These are phyloP conservation scores for Xerocomellus intermedius DNA, from an alignment of 768 basidiomycete species.

Conservation along the genomic window DNA sequence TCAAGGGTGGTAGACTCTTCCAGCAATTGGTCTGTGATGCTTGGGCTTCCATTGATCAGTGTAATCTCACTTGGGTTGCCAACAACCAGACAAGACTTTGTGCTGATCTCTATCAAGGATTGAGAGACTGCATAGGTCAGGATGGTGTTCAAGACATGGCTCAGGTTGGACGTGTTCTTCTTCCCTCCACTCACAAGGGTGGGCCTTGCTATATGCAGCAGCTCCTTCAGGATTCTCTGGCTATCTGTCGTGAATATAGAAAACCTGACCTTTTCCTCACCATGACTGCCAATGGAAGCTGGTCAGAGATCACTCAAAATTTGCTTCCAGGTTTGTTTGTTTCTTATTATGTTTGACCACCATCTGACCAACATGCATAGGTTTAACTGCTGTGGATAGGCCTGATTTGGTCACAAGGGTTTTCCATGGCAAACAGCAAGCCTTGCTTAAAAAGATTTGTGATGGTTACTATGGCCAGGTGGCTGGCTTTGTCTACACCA, in stretches of 20 bases:
- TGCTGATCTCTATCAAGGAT: slow-evolving; percentile 35
- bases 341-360: not conserved
- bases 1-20: slow-evolving; percentile 39
- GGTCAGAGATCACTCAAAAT: slow-evolving; percentile 43
- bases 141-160: slow-evolving; percentile 26
- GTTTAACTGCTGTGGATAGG: slow-evolving; percentile 39
- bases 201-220: slow-evolving; percentile 45
- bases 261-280: slow-evolving; percentile 50
- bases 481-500: slow-evolving; percentile 47
- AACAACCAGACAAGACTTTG: slow-evolving; percentile 37
- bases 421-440: slow-evolving; percentile 43
- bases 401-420: slow-evolving; percentile 49
- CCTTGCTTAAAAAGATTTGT: slow-evolving; percentile 36
- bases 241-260: slow-evolving; percentile 37
- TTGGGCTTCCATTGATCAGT: slow-evolving; percentile 46
- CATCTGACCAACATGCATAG: not conserved
- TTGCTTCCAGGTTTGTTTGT: slow-evolving; percentile 32
- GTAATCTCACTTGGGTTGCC: slow-evolving; percentile 33
- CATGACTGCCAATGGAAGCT: slow-evolving; percentile 50
- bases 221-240: slow-evolving; percentile 45
- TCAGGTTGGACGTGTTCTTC: slow-evolving; percentile 32
- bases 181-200: slow-evolving; percentile 43
- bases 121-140: slow-evolving; percentile 29
- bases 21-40: slow-evolving; percentile 46
- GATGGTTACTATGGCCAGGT: slow-evolving; percentile 41